These are phyloP conservation scores for Lycium ferocissimum DNA, from an alignment of 257 asterid species.

Conservation along the genomic window DNA sequence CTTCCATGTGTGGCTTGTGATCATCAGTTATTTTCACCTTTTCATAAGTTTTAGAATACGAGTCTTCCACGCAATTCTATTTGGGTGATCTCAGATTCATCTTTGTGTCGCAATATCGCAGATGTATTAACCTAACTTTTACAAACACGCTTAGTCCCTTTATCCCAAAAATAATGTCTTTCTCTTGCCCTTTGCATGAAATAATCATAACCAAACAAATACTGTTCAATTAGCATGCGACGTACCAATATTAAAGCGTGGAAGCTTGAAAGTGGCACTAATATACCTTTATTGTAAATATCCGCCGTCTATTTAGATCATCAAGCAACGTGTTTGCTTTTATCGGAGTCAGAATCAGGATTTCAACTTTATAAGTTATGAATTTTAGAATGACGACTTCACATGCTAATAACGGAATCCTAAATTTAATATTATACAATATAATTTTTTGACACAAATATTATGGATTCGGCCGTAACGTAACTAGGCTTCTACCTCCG, in stretches of 20 bases:
- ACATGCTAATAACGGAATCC: too few relatives aligned
- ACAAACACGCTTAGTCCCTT: background rate
- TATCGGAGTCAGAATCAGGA: too few relatives aligned
- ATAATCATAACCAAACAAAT: background rate
- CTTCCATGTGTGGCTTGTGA: conserved; percentile 8
- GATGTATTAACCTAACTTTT: background rate
- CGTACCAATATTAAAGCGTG: background rate
- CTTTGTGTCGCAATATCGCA: background rate
- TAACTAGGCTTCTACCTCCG: too few relatives aligned
- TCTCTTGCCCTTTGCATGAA: conserved; percentile 1
- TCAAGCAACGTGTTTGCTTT: background rate
- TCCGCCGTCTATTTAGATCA: background rate
- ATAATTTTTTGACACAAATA: too few relatives aligned
- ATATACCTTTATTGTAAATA: background rate
- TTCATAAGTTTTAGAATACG: background rate
- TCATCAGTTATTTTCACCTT: conserved; percentile 4
- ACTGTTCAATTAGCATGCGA: background rate
- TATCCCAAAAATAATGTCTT: conserved; percentile 16
- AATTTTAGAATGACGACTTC: too few relatives aligned
- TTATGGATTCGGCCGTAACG: too few relatives aligned
- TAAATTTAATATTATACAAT: too few relatives aligned
- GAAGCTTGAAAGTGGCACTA: background rate
- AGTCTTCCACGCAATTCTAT: background rate
- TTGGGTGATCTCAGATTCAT: background rate
- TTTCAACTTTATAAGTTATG: too few relatives aligned